Evolutionary conservation across 2,329 filamentous ascomycete species (phyloP).

Genomic region (Alternaria infectoria): DNA sequence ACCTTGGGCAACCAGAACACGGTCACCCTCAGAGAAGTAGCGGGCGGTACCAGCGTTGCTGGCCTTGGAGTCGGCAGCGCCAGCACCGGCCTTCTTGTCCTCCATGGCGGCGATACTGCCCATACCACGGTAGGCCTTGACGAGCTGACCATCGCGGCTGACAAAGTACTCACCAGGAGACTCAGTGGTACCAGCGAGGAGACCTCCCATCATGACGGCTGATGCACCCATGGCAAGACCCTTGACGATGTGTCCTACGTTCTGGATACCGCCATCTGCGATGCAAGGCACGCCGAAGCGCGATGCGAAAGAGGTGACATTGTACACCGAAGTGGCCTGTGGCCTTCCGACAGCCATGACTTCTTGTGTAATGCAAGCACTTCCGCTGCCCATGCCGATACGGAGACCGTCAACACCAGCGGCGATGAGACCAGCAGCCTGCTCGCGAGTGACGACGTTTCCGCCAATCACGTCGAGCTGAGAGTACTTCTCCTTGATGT

Average conservation of each 20-base stretch:
- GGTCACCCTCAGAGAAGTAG: constrained; percentile 97
- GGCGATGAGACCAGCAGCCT: constrained; percentile 89
- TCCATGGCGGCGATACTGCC: constrained; percentile 99
- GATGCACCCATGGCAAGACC: constrained; percentile 92
- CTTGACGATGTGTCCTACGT: constrained; percentile 99
- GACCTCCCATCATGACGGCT: constrained; percentile 99
- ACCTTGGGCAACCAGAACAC: constrained; percentile 93
- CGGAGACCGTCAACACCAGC: constrained; percentile 95
- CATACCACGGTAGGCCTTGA: constrained; percentile 99
- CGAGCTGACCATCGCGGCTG: constrained; percentile 93
- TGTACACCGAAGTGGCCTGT: constrained; percentile 91
- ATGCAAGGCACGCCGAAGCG: constrained; percentile 97
- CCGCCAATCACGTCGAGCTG: constrained; percentile 93
- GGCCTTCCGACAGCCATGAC: constrained; percentile 99
- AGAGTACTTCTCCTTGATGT: constrained; percentile 86
- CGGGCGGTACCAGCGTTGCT: constrained; percentile 93
- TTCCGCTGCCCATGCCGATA: constrained; percentile 98
- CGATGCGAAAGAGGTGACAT: constrained; percentile 85
- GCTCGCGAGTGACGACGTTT: constrained; percentile 97
- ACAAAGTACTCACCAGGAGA: constrained; percentile 97
- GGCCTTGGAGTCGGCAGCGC: constrained; percentile 71
- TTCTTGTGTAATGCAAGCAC: constrained; percentile 98
- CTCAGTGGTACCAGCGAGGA: constrained; percentile 95
- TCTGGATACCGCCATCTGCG: constrained; percentile 96
- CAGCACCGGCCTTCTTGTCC: constrained; percentile 90